A percentile compares a stretch with the other conserved stretches of the same genome.
Conservation (phyloP, 495 filamentous ascomycete species). For the Talaromyces nanjingensis region DNA sequence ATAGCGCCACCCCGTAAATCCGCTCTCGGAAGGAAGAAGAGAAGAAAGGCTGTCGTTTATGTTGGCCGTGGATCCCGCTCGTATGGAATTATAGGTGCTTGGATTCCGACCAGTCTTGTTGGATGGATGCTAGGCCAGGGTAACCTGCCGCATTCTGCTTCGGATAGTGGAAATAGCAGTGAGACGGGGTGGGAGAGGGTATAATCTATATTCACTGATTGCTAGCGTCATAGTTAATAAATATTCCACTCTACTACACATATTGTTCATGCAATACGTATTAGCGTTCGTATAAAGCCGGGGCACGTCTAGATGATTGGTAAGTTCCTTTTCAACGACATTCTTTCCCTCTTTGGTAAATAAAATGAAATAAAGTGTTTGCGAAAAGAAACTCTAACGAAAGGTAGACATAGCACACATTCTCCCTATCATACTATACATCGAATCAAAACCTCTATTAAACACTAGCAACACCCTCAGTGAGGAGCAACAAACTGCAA, state of each 20-base stretch:
- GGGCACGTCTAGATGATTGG: background rate
- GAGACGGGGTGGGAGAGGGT: constrained; percentile 35
- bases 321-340: too few species aligned
- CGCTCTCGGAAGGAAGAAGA: constrained; percentile 30
- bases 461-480: constrained; percentile 1
- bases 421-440: background rate
- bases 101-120: constrained; percentile 71
- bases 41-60: constrained; percentile 49
- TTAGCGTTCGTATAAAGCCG: too few species aligned
- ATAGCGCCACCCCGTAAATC: constrained; percentile 43
- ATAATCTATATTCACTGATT: constrained; percentile 8
- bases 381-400: background rate
- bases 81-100: constrained; percentile 81
- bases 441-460: background rate
- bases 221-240: background rate
- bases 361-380: background rate
- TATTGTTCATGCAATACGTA: too few species aligned
- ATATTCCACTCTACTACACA: background rate
- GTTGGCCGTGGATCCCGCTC: constrained; percentile 74
- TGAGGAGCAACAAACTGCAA: constrained; percentile 24
- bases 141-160: constrained; percentile 16
- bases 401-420: background rate
- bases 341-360: background rate
- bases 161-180: constrained; percentile 28
- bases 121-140: constrained; percentile 83